A percentile compares a stretch with the other conserved stretches of the same genome.
Evolutionary conservation across 1,139 yeast genomes (phyloP).

Genomic region (Zygoascus meyerae): DNA sequence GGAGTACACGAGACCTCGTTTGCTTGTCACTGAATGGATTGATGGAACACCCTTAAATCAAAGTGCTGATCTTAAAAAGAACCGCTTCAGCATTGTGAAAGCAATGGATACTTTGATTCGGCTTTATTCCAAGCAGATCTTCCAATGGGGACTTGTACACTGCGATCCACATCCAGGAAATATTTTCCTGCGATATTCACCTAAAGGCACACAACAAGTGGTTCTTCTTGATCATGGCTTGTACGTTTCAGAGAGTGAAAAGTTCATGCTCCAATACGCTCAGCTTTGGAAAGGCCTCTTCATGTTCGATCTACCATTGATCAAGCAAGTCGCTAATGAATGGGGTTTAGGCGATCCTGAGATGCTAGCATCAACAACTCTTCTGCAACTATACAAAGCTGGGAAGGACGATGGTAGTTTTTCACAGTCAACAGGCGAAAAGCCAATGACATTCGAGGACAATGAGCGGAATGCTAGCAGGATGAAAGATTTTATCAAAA

Average conservation of each 20-base stretch:
- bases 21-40: conserved; percentile 69
- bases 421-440: background rate
- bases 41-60: conserved; percentile 57
- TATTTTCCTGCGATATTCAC: conserved; percentile 46
- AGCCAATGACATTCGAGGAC: conserved; percentile 31
- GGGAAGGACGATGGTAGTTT: background rate
- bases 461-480: conserved; percentile 37
- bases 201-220: conserved; percentile 41
- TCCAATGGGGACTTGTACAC: conserved; percentile 70
- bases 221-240: conserved; percentile 74
- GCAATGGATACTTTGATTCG: conserved; percentile 51
- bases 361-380: conserved; percentile 54
- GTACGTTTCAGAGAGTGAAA: conserved; percentile 49
- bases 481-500: conserved; percentile 49
- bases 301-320: conserved; percentile 45
- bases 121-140: conserved; percentile 62
- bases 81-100: conserved; percentile 39
- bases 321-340: conserved; percentile 43
- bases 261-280: conserved; percentile 53
- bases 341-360: conserved; percentile 77
- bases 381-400: conserved; percentile 30
- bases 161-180: conserved; percentile 87
- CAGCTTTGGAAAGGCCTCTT: conserved; percentile 60
- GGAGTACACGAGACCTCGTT: conserved; percentile 44
- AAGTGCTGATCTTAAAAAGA: conserved; percentile 39